Conservation (phyloP, 116 monocot genomes). For the Cymodocea nodosa region DNA sequence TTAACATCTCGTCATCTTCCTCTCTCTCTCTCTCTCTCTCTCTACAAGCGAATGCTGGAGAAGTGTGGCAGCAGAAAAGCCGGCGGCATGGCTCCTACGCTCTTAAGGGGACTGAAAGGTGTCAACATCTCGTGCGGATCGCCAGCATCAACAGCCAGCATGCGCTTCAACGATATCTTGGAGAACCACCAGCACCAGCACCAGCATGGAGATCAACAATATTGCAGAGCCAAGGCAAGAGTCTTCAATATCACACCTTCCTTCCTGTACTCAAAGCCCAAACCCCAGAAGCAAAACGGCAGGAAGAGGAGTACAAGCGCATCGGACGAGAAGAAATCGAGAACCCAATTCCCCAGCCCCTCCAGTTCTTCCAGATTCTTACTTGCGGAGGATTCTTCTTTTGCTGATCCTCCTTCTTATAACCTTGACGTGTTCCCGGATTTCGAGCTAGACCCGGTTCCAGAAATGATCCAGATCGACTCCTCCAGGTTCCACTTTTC, state of each 20-base stretch:
- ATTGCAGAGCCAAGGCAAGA: constrained; percentile 25
- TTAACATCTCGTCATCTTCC: not conserved
- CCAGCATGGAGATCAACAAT: constrained; percentile 3
- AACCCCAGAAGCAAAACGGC: constrained; percentile 10
- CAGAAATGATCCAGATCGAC: constrained; percentile 8
- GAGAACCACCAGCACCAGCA: not conserved
- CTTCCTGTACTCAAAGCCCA: constrained; percentile 4
- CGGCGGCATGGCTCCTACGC: constrained; percentile 29
- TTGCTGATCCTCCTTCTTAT: not conserved
- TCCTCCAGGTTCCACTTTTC: not conserved
- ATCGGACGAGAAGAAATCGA: not conserved
- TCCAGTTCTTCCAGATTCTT: constrained; percentile 39
- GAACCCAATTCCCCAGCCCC: constrained; percentile 15
- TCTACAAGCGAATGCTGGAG: not conserved
- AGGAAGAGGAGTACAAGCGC: constrained; percentile 6
- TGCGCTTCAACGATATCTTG: constrained; percentile 7
- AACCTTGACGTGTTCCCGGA: constrained; percentile 25
- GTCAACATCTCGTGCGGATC: constrained; percentile 54
- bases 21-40: not conserved
- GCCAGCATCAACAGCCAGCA: constrained; percentile 45
- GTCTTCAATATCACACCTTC: not conserved
- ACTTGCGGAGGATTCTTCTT: constrained; percentile 13
- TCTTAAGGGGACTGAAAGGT: constrained; percentile 44
- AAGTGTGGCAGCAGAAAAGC: not conserved
- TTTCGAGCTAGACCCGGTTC: constrained; percentile 14